Base-by-base conservation (phyloP, 148 eudicot species). In the Mesembryanthemum crystallinum region DNA sequence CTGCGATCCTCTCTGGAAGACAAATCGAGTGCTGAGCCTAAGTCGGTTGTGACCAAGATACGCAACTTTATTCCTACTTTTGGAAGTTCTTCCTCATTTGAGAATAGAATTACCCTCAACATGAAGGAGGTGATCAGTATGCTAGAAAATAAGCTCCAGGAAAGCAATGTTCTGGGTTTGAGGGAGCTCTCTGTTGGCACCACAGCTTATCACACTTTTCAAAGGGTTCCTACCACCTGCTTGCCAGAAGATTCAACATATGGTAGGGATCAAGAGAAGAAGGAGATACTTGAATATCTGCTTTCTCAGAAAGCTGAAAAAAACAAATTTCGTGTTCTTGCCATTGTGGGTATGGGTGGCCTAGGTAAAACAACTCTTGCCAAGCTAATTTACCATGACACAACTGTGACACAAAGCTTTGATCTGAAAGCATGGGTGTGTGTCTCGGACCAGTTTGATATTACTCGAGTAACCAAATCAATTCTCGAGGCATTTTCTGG, bases 311-410 rank as follows among this genome's bases (percentile, higher is more conserved):
- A 61, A 43, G 71, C 29, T 24, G 27, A 54, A 27, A 33, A 52
- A 15, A 4, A 12, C 52, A 47, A 47, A 10, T 3, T 10, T 15
- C 3, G 24, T 62, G 80, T 70, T 52, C 15, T 71, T 11, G 74
- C 75, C 28, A 71, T 71, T 58, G 64, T 71, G 0, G 80, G 80
- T n/a, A 62, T 70, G 75, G 76, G 75, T 39, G 75, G 76, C 42
- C 2, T 70, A 6, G 75, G 75, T 21, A 70, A 70, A 57, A 77
- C 80, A 8, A 77, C 75, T 18, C 80, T 78, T 35, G 80, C 80
- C 12, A 64, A 71, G 55, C 18, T 17, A 0, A 23, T 71, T 0
- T 78, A 49, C 52, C 71, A 78, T 52, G 66, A 78, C 39, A 71
- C 24, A 13, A 37, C 45, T 25, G 37, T 65, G 21, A n/a, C 51